These are phyloP conservation scores for Galeopsis tetrahit DNA, from an alignment of 257 asterid genomes.

Conservation along the genomic window DNA sequence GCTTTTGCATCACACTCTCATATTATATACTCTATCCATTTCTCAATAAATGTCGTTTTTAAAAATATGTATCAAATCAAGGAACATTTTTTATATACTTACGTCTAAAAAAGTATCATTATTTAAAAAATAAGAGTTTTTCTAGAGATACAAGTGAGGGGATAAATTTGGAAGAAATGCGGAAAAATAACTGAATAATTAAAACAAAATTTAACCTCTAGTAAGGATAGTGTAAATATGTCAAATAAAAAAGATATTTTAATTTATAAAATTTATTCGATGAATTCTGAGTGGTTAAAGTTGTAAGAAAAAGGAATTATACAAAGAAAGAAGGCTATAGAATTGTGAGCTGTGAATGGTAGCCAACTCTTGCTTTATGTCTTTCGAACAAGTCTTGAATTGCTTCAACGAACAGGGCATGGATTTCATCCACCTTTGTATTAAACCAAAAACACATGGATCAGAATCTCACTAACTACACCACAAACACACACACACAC, in stretches of 20 bases:
- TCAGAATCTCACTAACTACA: neutral
- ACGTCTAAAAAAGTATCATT: too few species aligned
- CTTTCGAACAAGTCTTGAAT: constrained; percentile 67
- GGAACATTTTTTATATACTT: too few species aligned
- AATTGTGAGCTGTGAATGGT: constrained; percentile 52
- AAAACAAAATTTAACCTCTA: neutral
- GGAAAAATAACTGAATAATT: too few species aligned
- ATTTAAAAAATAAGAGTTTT: too few species aligned
- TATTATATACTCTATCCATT: too few species aligned
- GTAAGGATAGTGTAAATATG: neutral
- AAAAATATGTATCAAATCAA: too few species aligned
- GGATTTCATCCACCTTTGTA: constrained; percentile 68
- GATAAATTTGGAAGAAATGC: too few species aligned
- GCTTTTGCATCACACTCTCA: neutral
- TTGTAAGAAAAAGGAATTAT: too few species aligned
- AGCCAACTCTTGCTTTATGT: constrained; percentile 71
- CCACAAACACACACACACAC: too few species aligned
- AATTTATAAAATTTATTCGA: neutral
- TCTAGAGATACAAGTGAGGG: too few species aligned
- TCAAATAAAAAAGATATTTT: neutral
- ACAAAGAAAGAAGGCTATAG: neutral
- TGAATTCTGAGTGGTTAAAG: neutral
- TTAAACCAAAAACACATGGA: neutral
- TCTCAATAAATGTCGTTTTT: too few species aligned
- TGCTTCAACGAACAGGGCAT: constrained; percentile 62